phyloP scores from a whole-genome alignment of 306 rosid species.

The Cucurbita pepo region DNA sequence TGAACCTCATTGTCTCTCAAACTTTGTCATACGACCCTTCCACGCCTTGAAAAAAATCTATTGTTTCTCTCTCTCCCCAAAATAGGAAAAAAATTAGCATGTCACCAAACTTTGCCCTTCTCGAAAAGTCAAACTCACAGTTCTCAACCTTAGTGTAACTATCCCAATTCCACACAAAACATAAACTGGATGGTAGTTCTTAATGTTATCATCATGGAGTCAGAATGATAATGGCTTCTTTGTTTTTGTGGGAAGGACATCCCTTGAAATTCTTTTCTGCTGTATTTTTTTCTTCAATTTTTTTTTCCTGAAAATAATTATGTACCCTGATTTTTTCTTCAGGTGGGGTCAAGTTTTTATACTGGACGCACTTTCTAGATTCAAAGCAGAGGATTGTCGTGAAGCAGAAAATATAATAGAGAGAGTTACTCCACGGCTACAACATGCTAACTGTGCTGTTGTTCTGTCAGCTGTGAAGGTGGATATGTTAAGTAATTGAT shows the following conservation, averaged over 20 bases:
- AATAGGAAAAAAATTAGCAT: background rate
- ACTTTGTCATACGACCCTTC: background rate
- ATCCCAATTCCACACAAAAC: background rate
- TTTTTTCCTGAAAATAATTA: background rate
- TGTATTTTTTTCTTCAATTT: background rate
- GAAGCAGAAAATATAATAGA: conserved; percentile 98
- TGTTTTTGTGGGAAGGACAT: background rate
- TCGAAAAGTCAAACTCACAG: background rate
- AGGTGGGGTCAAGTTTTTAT: conserved; percentile 99
- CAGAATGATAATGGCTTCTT: background rate
- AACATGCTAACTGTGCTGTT: conserved; percentile 98
- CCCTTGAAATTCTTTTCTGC: background rate
- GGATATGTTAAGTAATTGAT: conserved; percentile 5
- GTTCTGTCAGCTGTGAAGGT: conserved; percentile 99
- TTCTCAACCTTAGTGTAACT: background rate
- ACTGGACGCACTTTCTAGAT: conserved; percentile 90
- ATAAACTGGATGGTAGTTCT: background rate
- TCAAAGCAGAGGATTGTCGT: conserved; percentile 93
- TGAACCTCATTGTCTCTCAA: background rate
- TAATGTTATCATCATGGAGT: background rate
- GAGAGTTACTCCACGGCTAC: conserved; percentile 95
- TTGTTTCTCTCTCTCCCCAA: background rate
- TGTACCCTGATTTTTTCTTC: conserved; percentile 8
- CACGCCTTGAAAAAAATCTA: background rate
- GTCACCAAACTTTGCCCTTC: background rate